phyloP scores from a whole-genome alignment of 108 stramenopile species.

The Fragilaria radians region DNA sequence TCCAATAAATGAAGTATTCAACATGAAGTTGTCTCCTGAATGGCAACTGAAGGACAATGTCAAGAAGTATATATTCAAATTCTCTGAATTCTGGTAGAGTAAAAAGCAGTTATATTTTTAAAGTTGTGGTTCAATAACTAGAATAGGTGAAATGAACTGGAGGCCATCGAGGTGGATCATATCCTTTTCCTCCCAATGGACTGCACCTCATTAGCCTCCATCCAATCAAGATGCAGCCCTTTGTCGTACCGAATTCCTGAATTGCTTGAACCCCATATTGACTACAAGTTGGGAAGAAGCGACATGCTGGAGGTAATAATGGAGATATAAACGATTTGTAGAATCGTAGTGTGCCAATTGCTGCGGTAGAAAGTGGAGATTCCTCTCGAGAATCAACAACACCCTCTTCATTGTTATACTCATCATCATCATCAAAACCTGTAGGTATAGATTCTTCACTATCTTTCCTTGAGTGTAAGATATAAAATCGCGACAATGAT shows the following conservation, averaged over 20 bases:
- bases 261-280: conserved; percentile 86
- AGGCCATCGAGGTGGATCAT: conserved; percentile 86
- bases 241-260: conserved; percentile 64
- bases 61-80: too few relatives aligned
- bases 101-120: too few relatives aligned
- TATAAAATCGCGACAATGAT: too few relatives aligned
- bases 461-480: too few relatives aligned
- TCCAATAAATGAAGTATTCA: too few relatives aligned
- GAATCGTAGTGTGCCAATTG: conserved; percentile 33
- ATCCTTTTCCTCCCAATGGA: conserved; percentile 84
- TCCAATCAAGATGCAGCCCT: conserved; percentile 65
- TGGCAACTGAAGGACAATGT: too few relatives aligned
- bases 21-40: too few relatives aligned
- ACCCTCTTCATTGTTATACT: neutral
- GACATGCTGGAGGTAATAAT: conserved; percentile 79
- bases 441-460: too few relatives aligned
- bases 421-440: conserved; percentile 26
- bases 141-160: conserved; percentile 65
- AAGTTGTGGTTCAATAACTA: conserved; percentile 48
- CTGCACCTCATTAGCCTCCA: conserved; percentile 80
- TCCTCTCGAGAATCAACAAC: neutral
- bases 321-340: conserved; percentile 84
- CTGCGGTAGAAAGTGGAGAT: neutral
- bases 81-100: too few relatives aligned
- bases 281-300: conserved; percentile 83